phyloP scores from a whole-genome alignment of 2,329 filamentous ascomycete genomes.

The Albophoma yamanashiensis region DNA sequence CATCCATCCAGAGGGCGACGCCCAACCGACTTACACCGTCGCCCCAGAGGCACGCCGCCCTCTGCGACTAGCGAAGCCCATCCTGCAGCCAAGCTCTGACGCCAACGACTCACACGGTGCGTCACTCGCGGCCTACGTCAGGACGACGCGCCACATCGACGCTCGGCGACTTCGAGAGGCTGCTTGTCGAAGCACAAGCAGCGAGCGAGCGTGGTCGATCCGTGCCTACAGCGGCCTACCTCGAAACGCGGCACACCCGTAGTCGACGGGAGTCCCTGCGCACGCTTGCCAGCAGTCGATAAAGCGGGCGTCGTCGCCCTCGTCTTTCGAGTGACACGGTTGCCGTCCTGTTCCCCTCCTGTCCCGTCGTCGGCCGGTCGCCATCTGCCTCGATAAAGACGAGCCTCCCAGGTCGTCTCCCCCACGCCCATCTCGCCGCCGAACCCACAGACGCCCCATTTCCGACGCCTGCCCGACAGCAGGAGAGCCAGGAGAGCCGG shows the following conservation, averaged over 20 bases:
- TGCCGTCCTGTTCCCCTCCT: not conserved
- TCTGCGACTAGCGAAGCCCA: not conserved
- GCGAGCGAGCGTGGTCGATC: no score
- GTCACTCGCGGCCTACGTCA: not conserved
- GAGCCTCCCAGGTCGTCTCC: not conserved
- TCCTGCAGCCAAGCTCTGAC: not conserved
- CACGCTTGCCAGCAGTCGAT: not conserved
- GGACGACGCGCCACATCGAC: not conserved
- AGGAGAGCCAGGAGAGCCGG: no score
- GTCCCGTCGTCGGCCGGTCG: not conserved
- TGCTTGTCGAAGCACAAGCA: not conserved
- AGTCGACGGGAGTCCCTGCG: not conserved
- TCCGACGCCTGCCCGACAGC: not conserved
- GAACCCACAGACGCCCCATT: not conserved
- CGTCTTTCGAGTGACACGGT: not conserved
- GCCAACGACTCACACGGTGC: constrained; percentile 1
- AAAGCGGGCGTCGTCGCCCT: not conserved
- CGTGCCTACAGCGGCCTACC: not conserved
- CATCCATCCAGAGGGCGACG: not conserved
- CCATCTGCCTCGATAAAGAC: not conserved
- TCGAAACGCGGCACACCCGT: not conserved
- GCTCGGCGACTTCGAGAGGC: not conserved
- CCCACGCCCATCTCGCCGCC: not conserved
- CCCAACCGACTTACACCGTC: constrained; percentile 6
- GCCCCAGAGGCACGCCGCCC: not conserved